Evolutionary conservation across 129 eudicot species (phyloP), one percentile per base, ranked within the genome.

Genomic region (Rutidosis leptorrhynchoides): DNA sequence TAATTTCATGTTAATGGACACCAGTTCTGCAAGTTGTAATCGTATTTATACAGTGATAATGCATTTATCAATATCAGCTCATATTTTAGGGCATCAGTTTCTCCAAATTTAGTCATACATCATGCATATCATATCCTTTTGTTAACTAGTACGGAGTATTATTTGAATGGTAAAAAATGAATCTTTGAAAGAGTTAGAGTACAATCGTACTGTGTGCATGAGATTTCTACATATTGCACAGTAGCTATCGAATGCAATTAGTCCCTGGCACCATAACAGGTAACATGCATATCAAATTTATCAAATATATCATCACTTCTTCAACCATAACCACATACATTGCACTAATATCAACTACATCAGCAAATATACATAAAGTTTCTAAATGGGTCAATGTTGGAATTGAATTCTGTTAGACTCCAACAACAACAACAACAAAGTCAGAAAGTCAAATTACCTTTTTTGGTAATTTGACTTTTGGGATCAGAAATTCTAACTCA

Each of bases 271-370:
- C n/a, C n/a, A n/a, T n/a, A n/a, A n/a, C n/a, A n/a, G n/a, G n/a
- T n/a, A n/a, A n/a, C n/a, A n/a, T n/a, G n/a, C n/a, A n/a, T n/a
- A n/a, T n/a, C n/a, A n/a, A n/a, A n/a, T n/a, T n/a, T n/a, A n/a
- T n/a, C n/a, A n/a, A n/a, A n/a, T n/a, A n/a, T n/a, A n/a, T n/a
- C n/a, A n/a, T n/a, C n/a, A n/a, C n/a, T n/a, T n/a, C n/a, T n/a
- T 91, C 83, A 51, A 78, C 90, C 86, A 91, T 85, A 4, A 91
- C 96, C 0, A 91, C 84, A 6, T 83, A 96, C 97, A 91, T 91
- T 0, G 96, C 90, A 6, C 86, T 90, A 26, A 91, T 57, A 42
- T 91, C 96, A 16, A 91, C 88, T 5, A 85, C 67, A 67, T 88
- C 96, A 17, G 96, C 97, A 30, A 91, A 91, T 3, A 91, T 87